Percentiles rank a stretch among this genome's conserved stretches.
Evolutionary conservation across 805 yeast genomes (phyloP).

Genomic region (Lachancea fermentati): DNA sequence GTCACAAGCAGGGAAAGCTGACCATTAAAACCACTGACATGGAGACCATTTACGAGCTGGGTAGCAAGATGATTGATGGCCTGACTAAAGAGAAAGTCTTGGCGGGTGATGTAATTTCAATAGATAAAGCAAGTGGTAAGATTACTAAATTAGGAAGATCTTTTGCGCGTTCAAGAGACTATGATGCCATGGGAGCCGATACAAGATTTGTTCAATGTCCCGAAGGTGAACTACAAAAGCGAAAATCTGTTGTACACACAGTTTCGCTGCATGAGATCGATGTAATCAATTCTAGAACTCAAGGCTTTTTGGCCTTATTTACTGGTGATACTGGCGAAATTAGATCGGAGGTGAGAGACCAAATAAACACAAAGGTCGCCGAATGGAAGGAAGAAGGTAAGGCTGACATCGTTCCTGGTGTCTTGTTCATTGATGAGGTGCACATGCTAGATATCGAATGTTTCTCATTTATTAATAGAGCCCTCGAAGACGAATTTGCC

Average conservation of each 20-base stretch:
- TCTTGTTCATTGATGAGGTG: slow-evolving; percentile 92
- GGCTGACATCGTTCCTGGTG: slow-evolving; percentile 97
- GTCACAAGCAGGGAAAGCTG: slow-evolving; percentile 96
- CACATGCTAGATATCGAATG: slow-evolving; percentile 98
- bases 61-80: slow-evolving; percentile 90
- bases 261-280: slow-evolving; percentile 98
- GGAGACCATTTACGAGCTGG: slow-evolving; percentile 96
- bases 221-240: slow-evolving; percentile 95
- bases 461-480: slow-evolving; percentile 91
- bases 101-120: slow-evolving; percentile 94
- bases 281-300: slow-evolving; percentile 94
- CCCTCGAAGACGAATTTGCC: slow-evolving; percentile 92
- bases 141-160: slow-evolving; percentile 93
- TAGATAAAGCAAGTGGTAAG: slow-evolving; percentile 93
- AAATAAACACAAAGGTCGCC: slow-evolving; percentile 92
- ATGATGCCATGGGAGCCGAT: slow-evolving; percentile 98
- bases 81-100: slow-evolving; percentile 90
- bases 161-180: slow-evolving; percentile 92
- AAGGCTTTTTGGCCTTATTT: slow-evolving; percentile 92
- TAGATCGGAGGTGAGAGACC: slow-evolving; percentile 90
- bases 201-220: slow-evolving; percentile 97
- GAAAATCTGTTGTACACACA: slow-evolving; percentile 93
- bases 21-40: slow-evolving; percentile 96
- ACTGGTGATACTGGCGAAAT: slow-evolving; percentile 98
- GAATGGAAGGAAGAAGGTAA: slow-evolving; percentile 99